phyloP scores from a whole-genome alignment of 345 rosid species.

The Eucalyptus brandiana region DNA sequence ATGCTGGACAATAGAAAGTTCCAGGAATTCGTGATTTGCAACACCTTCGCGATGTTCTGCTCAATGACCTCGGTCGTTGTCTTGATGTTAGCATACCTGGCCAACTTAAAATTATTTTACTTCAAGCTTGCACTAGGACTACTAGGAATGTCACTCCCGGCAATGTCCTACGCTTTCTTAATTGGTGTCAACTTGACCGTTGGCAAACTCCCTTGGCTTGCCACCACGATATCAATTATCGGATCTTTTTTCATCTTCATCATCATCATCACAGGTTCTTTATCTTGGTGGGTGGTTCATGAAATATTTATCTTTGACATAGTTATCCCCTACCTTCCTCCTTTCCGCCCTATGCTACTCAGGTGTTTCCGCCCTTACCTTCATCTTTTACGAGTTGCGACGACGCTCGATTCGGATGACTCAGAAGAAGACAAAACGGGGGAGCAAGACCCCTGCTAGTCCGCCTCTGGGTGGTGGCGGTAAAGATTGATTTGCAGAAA shows the following conservation, averaged over 20 bases:
- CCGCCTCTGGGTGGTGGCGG: no score
- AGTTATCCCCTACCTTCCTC: accelerated
- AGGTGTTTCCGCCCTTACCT: accelerated
- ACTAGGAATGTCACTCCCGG: accelerated
- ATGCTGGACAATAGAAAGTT: background rate
- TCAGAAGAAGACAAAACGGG: background rate
- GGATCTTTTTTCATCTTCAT: background rate
- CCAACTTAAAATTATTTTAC: accelerated
- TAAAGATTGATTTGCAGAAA: no score
- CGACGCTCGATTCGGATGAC: background rate
- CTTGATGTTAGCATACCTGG: background rate
- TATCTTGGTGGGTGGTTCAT: accelerated
- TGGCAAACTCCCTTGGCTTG: background rate
- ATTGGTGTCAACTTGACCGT: background rate
- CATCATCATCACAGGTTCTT: background rate
- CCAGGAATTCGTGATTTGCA: background rate
- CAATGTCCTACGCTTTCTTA: background rate
- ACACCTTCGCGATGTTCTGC: background rate
- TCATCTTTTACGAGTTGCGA: accelerated
- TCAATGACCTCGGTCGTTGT: background rate
- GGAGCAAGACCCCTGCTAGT: background rate
- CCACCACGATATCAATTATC: background rate
- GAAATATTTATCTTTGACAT: accelerated
- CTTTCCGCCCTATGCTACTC: accelerated
- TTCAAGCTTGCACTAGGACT: accelerated